Percentiles rank a stretch among this genome's conserved stretches.
phyloP scores from a whole-genome alignment of 2,329 filamentous ascomycete genomes.

The Aspergillus sclerotialis region DNA sequence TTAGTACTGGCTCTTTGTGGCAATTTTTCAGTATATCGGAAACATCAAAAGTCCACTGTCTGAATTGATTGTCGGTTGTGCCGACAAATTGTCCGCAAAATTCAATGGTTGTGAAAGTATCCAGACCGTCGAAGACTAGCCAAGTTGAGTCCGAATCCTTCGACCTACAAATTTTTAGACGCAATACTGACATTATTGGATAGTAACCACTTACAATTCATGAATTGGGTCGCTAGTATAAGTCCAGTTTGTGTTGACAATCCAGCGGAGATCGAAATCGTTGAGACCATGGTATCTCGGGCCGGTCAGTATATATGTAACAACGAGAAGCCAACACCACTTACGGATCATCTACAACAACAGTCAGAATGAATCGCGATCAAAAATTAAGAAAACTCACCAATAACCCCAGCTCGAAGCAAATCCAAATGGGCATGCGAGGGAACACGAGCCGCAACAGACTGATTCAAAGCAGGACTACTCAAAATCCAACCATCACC shows the following conservation, averaged over 20 bases:
- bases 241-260: constrained; percentile 55
- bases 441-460: constrained; percentile 49
- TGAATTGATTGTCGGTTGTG: constrained; percentile 56
- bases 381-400: constrained; percentile 24
- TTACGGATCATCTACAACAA: constrained; percentile 26
- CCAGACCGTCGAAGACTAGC: constrained; percentile 56
- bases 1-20: constrained; percentile 32
- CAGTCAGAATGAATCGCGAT: constrained; percentile 1
- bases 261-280: constrained; percentile 55
- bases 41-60: constrained; percentile 55
- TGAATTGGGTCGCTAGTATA: constrained; percentile 46
- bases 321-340: constrained; percentile 8
- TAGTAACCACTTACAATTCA: constrained; percentile 30
- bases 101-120: constrained; percentile 53
- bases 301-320: background rate
- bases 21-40: constrained; percentile 41
- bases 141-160: constrained; percentile 39
- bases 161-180: constrained; percentile 10
- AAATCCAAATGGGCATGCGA: constrained; percentile 56
- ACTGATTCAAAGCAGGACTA: constrained; percentile 42
- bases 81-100: constrained; percentile 51
- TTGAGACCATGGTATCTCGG: constrained; percentile 48
- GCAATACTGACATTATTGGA: background rate
- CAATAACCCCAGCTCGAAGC: constrained; percentile 46
- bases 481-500: constrained; percentile 39